Percentiles rank a stretch among this genome's conserved stretches.
Conservation (phyloP, 1,139 yeast species). For the Debaryomycetaceae sp. region DNA sequence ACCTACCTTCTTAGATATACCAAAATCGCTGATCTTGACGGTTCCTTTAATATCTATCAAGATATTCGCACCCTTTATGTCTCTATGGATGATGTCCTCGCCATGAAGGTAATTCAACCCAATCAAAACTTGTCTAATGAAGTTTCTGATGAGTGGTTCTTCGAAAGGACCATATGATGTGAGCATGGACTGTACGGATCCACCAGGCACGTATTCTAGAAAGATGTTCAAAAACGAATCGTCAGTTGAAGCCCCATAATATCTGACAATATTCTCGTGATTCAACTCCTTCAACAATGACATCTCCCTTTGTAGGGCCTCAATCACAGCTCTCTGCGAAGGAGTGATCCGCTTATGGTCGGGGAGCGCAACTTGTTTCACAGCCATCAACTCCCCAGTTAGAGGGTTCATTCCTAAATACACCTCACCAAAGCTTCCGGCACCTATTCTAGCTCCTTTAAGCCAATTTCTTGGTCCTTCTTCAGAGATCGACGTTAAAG, state of each 20-base stretch:
- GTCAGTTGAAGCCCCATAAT: slow-evolving; percentile 80
- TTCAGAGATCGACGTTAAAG: slow-evolving; percentile 15
- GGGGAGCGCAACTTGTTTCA: slow-evolving; percentile 82
- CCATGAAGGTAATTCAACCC: slow-evolving; percentile 81
- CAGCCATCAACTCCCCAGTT: slow-evolving; percentile 96
- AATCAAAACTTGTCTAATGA: slow-evolving; percentile 76
- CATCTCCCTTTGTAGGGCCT: slow-evolving; percentile 86
- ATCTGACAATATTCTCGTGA: slow-evolving; percentile 90
- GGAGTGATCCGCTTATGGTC: slow-evolving; percentile 29
- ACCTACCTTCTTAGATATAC: slow-evolving; percentile 76
- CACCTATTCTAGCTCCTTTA: slow-evolving; percentile 88
- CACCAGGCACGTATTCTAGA: slow-evolving; percentile 95
- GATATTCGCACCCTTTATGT: slow-evolving; percentile 90
- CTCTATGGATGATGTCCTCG: slow-evolving; percentile 83
- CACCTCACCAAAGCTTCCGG: slow-evolving; percentile 94
- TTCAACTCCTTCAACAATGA: slow-evolving; percentile 69
- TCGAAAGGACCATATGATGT: slow-evolving; percentile 88
- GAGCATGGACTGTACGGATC: slow-evolving; percentile 85
- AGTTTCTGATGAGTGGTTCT: slow-evolving; percentile 80
- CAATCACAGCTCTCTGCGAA: slow-evolving; percentile 62
- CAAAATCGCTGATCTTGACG: slow-evolving; percentile 90
- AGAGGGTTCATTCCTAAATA: slow-evolving; percentile 87
- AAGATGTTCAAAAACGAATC: slow-evolving; percentile 73
- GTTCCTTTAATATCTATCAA: slow-evolving; percentile 87
- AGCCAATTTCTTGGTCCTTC: slow-evolving; percentile 78